phyloP scores from a whole-genome alignment of 257 asterid genomes.

The Przewalskia tangutica region DNA sequence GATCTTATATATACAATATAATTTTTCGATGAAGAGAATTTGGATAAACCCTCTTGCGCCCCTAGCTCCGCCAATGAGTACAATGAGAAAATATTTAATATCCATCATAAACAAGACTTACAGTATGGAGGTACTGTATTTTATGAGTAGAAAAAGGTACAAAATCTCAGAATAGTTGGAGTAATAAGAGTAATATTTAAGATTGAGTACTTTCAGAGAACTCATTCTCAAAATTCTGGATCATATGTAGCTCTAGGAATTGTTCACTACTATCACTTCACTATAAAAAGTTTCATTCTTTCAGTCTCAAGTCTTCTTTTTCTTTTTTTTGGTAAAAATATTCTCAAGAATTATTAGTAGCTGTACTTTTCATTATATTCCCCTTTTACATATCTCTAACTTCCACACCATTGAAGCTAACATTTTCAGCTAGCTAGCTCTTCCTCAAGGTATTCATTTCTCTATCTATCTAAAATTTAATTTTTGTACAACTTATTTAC shows the following conservation, averaged over 20 bases:
- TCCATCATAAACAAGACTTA: neutral
- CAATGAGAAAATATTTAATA: neutral
- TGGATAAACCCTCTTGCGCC: no score
- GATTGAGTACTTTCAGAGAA: neutral
- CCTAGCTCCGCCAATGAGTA: no score
- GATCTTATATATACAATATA: no score
- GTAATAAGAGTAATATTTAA: neutral
- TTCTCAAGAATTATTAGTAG: neutral
- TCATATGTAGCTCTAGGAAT: slow-evolving; percentile 26
- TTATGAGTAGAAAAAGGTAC: neutral
- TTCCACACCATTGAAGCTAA: slow-evolving; percentile 3
- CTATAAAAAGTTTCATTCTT: neutral
- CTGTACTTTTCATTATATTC: neutral
- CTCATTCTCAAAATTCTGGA: neutral
- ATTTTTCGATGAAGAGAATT: no score
- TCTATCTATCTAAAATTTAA: neutral
- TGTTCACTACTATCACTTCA: slow-evolving; percentile 13
- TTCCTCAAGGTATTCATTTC: neutral
- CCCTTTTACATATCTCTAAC: neutral
- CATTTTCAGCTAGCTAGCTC: neutral
- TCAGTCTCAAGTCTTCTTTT: neutral
- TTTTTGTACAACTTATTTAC: neutral
- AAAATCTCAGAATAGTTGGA: neutral
- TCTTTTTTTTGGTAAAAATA: neutral
- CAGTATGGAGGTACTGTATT: neutral